Percentiles rank a stretch among this genome's conserved stretches.
Evolutionary conservation across 2,329 filamentous ascomycete species (phyloP).

Genomic region (Pyricularia grisea): DNA sequence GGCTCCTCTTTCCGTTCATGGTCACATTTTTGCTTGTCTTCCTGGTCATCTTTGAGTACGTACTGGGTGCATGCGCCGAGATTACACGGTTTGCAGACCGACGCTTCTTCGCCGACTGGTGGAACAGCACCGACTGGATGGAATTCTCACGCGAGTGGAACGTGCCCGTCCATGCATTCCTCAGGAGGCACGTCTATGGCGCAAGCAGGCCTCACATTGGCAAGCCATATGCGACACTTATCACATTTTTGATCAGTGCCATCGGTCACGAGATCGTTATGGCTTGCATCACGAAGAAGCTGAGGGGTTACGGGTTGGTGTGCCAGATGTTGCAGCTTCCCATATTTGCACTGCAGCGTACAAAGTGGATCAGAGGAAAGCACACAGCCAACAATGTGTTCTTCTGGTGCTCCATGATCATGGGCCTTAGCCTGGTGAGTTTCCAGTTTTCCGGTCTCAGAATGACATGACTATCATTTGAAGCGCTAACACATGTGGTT

Average conservation of each 20-base stretch:
- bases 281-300: slow-evolving; percentile 95
- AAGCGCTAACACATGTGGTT: background rate
- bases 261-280: slow-evolving; percentile 92
- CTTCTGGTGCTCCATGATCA: slow-evolving; percentile 88
- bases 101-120: slow-evolving; percentile 79
- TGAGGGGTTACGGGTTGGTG: slow-evolving; percentile 86
- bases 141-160: slow-evolving; percentile 98
- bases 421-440: slow-evolving; percentile 71
- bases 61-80: slow-evolving; percentile 89
- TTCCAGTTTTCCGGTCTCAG: slow-evolving; percentile 3
- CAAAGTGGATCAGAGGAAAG: slow-evolving; percentile 62
- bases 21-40: slow-evolving; percentile 91
- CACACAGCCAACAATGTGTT: slow-evolving; percentile 79
- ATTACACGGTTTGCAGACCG: slow-evolving; percentile 89
- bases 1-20: slow-evolving; percentile 95
- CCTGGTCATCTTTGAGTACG: slow-evolving; percentile 96
- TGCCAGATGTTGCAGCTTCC: slow-evolving; percentile 96
- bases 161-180: slow-evolving; percentile 92
- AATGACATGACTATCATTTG: slow-evolving; percentile 8
- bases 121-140: slow-evolving; percentile 80
- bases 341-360: slow-evolving; percentile 85
- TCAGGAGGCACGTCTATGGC: slow-evolving; percentile 87
- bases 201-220: slow-evolving; percentile 71
- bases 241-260: slow-evolving; percentile 87
- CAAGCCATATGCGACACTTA: slow-evolving; percentile 66